Percentiles rank a stretch among this genome's conserved stretches.
These are phyloP conservation scores for Alternaria panax DNA, from an alignment of 2,329 filamentous ascomycete genomes.

Conservation along the genomic window DNA sequence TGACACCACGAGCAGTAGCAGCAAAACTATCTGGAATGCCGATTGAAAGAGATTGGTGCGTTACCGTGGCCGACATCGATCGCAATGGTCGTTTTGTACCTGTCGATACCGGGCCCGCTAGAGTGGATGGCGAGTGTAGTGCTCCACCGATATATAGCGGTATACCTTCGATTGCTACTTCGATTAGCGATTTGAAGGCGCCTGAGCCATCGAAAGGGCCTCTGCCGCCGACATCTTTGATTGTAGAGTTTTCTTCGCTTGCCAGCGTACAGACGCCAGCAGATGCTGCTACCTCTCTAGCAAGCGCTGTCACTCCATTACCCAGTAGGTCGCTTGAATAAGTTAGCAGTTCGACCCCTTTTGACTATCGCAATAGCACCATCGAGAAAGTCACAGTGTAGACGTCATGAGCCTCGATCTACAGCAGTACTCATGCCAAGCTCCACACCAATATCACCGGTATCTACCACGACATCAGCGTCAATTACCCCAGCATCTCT, in stretches of 20 bases:
- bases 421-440: neutral
- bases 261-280: neutral
- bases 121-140: constrained; percentile 3
- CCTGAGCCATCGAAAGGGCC: neutral
- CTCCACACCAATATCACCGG: neutral
- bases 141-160: neutral
- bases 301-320: neutral
- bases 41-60: constrained; percentile 2
- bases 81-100: constrained; percentile 9
- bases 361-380: neutral
- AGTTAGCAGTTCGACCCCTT: neutral
- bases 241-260: neutral
- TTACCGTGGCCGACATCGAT: constrained; percentile 16
- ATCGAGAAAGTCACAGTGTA: neutral
- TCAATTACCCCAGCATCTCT: neutral
- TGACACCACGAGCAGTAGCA: neutral
- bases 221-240: neutral
- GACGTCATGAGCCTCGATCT: neutral
- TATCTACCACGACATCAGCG: neutral
- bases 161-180: neutral
- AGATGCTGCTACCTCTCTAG: neutral
- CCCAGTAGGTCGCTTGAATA: neutral
- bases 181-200: neutral
- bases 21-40: neutral
- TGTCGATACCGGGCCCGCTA: constrained; percentile 6